Evolutionary conservation across 2,329 filamentous ascomycete species (phyloP), one percentile per base, ranked within the genome.

Genomic region (Colletotrichum chlorophyti): DNA sequence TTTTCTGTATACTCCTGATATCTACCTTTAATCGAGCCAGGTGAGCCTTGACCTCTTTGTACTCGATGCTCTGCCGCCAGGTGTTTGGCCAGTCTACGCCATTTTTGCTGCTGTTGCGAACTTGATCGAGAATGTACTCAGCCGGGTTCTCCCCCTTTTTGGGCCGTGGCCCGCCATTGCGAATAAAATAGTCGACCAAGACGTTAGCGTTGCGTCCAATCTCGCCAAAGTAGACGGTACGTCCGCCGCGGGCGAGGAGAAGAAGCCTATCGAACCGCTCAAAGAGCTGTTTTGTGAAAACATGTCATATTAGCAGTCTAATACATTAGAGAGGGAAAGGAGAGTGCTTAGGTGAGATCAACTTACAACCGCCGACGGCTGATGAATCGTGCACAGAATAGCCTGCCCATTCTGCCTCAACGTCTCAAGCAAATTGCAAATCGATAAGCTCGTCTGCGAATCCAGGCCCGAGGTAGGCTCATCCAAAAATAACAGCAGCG

Each of bases 401-500:
- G 80, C 78, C 62, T 83, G 80, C 3, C 79, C 79, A 3, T 70
- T 74, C 40, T 80, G 64, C 0, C 83, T 79, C 9, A 88, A 74
- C 60, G 90, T 91, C 64, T 89, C 83, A 55, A 93, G 82, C 4
- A 92, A 77, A 69, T 85, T 83, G 21, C 86, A 83, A 67, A 92
- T 91, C 43, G 88, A 87, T 85, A 88, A 91, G 0, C 88, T 88
- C 1, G 89, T 91, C 68, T 91, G 88, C 64, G 82, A 87, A 70
- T 92, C 89, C 12, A 92, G 79, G 68, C 90, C 90, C 9, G 88
- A 91, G 3, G 89, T 92, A 2, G 90, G 90, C 68, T 92, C 90
- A 65, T 93, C 90, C 19, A 92, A 78, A 76, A 92, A 92, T 11
- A 92, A 80, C 43, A 92, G 80, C 3, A 92, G 75, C 31, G 88